Base-by-base conservation (phyloP, 352 stramenopile species). In the Pythium coloratum region DNA sequence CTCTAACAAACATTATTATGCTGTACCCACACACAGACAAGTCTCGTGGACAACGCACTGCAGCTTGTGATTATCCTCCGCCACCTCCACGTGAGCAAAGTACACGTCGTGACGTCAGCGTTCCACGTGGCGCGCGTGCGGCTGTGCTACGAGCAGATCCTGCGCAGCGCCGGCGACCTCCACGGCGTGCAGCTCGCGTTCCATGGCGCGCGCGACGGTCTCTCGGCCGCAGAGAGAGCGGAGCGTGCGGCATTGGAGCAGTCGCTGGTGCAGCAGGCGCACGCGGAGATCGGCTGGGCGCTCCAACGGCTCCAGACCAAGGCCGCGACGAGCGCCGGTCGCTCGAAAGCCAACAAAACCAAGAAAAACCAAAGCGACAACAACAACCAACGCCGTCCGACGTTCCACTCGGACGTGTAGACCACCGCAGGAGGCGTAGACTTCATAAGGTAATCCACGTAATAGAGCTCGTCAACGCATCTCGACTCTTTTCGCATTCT, bases 21-120 rank as follows among this genome's bases (percentile, higher is more conserved):
- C 28, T 56, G 53, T 51, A 13, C 54, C 14, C 32, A 26, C 20
- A 3, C 26, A 12, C 54, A 81, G 76, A 61, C 72, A n/a, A 82
- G 55, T 64, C 62, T 80, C 49, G 68, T 82, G 40, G 63, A 77
- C 26, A 85, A 85, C 54, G 60, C 66, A 9, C n/a, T 81, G 40
- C 67, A 70, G 55, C 63, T 85, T 16, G 49, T 76, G 13, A 56
- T 56, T 0, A 44, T 79, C 9, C 58, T 82, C 6, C 70, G 61
- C 18, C 77, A 80, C 14, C 58, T 80, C 32, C 75, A 66, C 55
- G 62, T 79, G 14, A 55, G 64, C 28, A 68, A 63, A 42, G 66
- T 82, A 3, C 77, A 81, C 40, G 56, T 82, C 14, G 75, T 85
- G 32, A 71, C 73, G 14, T 81, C 75, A n/a, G 38, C 59, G 9